Conservation (phyloP, 2,329 filamentous ascomycete species). For the Ascochyta fabae region DNA sequence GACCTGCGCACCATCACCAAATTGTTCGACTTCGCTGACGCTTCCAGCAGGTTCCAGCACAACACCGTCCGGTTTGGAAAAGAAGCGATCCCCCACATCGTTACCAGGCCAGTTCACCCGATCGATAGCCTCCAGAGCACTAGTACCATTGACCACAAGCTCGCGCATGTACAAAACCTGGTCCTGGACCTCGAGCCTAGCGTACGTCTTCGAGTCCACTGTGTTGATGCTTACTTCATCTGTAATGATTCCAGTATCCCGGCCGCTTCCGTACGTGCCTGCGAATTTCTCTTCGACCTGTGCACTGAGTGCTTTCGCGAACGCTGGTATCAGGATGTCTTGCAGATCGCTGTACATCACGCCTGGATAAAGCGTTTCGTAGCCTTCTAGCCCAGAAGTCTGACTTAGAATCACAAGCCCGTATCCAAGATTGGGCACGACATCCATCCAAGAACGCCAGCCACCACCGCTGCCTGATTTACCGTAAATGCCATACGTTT, state of each 20-base stretch:
- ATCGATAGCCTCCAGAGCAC: conserved; percentile 38
- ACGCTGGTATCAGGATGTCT: conserved; percentile 34
- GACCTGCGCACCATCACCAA: conserved; percentile 34
- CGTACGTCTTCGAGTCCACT: conserved; percentile 25
- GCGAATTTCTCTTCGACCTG: conserved; percentile 27
- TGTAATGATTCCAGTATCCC: conserved; percentile 27
- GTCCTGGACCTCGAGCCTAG: conserved; percentile 32
- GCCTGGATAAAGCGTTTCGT: conserved; percentile 25
- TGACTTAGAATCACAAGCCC: conserved; percentile 36
- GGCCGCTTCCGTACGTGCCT: conserved; percentile 28
- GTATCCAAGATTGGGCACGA: conserved; percentile 40
- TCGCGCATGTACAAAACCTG: conserved; percentile 38
- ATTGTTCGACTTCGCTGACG: conserved; percentile 28
- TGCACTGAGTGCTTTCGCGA: conserved; percentile 28
- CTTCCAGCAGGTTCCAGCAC: conserved; percentile 37
- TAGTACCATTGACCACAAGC: conserved; percentile 37
- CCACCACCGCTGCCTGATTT: conserved; percentile 43
- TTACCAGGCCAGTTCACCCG: conserved; percentile 32
- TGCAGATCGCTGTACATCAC: conserved; percentile 27
- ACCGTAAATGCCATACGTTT: conserved; percentile 38
- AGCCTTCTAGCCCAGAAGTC: conserved; percentile 22
- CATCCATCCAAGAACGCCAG: conserved; percentile 42
- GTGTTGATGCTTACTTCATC: conserved; percentile 21
- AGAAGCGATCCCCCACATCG: conserved; percentile 20
- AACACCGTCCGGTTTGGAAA: conserved; percentile 33